Evolutionary conservation across 768 basidiomycete species (phyloP), one percentile per base, ranked within the genome.

Genomic region (Filobasidium wieringae): DNA sequence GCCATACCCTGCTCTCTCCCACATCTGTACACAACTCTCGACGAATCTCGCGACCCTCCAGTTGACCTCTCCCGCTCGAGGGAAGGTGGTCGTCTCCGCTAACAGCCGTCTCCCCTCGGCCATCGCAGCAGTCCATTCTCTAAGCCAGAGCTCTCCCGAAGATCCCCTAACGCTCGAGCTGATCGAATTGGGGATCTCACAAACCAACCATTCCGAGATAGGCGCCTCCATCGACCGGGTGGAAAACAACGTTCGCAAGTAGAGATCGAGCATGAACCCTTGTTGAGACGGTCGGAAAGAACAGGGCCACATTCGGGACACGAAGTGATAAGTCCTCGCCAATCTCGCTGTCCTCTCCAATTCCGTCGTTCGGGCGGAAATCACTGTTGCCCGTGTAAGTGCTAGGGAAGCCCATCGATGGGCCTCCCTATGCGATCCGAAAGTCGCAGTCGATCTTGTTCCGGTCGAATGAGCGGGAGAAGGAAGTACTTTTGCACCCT

Each of bases 401-500:
- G 88, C 78, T 19, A 83, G 79, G 64, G 93, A 88, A 2, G 81
- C 77, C 86, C 87, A 91, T 51, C 89, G 79, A 78, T 88, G 90
- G 9, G 92, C 78, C 66, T 96, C 91, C 7, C 85, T 84, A 55
- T 86, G 82, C 45, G 82, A 77, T 2, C 79, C 74, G 41, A 78
- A 78, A 55, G 78, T 78, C n/a, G 76, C 66, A 61, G 72, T 64
- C 8, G 52, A 24, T 47, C 51, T 51, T 47, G 37, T 57, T 59
- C 32, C 6, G 53, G 40, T 8, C 30, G 36, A 26, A 57, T 31
- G 55, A 50, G n/a, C 54, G 31, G 19, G 57, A 50, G 76, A 63
- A 12, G 79, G 68, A 67, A 88, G 89, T 1, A 78, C 72, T 37
- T 75, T 66, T n/a, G 86, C 76, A 1, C 85, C 84, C 1, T 34